Percentiles rank a stretch among this genome's conserved stretches.
These are phyloP conservation scores for Sugiyamaella novakii DNA, from an alignment of 1,139 yeast genomes.

Conservation along the genomic window DNA sequence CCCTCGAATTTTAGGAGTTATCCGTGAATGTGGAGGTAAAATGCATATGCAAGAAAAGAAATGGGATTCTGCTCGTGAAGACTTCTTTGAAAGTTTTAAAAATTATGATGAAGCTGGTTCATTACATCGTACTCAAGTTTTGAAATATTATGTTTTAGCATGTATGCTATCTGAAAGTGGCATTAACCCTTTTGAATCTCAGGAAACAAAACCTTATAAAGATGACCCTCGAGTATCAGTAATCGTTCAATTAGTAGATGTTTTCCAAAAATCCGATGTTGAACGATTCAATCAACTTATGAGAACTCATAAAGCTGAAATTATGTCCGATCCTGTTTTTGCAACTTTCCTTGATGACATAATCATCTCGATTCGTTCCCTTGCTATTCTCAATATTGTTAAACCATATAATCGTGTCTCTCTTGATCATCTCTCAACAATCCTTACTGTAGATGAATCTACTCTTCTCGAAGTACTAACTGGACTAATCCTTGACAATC, in stretches of 20 bases:
- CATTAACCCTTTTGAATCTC: slow-evolving; percentile 65
- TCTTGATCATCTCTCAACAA: slow-evolving; percentile 39
- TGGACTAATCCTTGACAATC: slow-evolving; percentile 51
- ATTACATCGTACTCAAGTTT: slow-evolving; percentile 52
- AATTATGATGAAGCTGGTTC: slow-evolving; percentile 82
- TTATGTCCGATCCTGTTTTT: slow-evolving; percentile 37
- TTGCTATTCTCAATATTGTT: slow-evolving; percentile 43
- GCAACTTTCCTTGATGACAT: slow-evolving; percentile 39
- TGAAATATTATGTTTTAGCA: slow-evolving; percentile 65
- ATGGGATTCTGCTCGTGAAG: slow-evolving; percentile 63
- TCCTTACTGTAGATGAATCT: slow-evolving; percentile 34
- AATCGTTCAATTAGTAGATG: slow-evolving; percentile 44
- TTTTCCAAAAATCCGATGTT: slow-evolving; percentile 45
- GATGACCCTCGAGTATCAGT: slow-evolving; percentile 44
- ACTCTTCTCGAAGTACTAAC: slow-evolving; percentile 48
- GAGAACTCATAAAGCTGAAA: slow-evolving; percentile 34
- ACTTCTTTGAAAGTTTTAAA: slow-evolving; percentile 72
- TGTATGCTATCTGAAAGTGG: slow-evolving; percentile 64
- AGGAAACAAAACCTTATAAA: slow-evolving; percentile 50
- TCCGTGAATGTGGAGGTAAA: slow-evolving; percentile 75
- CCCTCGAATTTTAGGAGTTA: slow-evolving; percentile 69
- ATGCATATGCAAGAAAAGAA: slow-evolving; percentile 60
- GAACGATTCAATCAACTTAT: slow-evolving; percentile 42
- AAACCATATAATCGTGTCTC: slow-evolving; percentile 46
- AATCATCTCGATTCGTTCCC: slow-evolving; percentile 40